These are phyloP conservation scores for Pseudogymnoascus verrucosus DNA, from an alignment of 2,329 filamentous ascomycete genomes.

Conservation along the genomic window DNA sequence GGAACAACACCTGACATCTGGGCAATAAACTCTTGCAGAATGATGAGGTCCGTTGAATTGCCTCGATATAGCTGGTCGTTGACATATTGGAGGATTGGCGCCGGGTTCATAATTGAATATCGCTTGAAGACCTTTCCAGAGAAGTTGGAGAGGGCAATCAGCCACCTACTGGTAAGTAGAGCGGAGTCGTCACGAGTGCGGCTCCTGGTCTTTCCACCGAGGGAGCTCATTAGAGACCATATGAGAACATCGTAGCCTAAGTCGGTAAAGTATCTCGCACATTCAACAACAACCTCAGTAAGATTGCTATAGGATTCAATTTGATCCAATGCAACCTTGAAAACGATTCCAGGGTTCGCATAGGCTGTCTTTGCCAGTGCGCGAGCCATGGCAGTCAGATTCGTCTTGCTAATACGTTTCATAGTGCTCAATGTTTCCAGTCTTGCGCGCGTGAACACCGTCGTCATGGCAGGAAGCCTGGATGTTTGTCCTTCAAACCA, in stretches of 20 bases:
- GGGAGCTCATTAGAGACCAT: constrained; percentile 78
- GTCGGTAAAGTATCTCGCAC: constrained; percentile 86
- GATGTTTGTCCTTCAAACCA: constrained; percentile 81
- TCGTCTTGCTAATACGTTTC: constrained; percentile 83
- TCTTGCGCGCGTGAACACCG: constrained; percentile 68
- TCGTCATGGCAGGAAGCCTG: constrained; percentile 65
- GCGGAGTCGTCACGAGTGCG: constrained; percentile 55
- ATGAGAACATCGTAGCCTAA: constrained; percentile 88
- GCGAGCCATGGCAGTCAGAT: constrained; percentile 77
- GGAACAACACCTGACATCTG: constrained; percentile 92
- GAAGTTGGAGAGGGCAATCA: constrained; percentile 83
- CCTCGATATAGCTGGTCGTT: constrained; percentile 72
- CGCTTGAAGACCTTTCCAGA: constrained; percentile 83
- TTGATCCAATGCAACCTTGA: constrained; percentile 79
- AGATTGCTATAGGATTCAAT: constrained; percentile 93
- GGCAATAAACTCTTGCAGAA: constrained; percentile 80
- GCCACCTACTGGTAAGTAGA: constrained; percentile 79
- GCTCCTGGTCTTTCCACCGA: constrained; percentile 55
- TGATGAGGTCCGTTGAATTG: constrained; percentile 84
- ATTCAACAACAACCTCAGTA: constrained; percentile 90
- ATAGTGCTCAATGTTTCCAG: constrained; percentile 78
- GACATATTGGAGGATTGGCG: constrained; percentile 83
- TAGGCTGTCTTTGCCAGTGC: constrained; percentile 87
- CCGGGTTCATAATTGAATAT: constrained; percentile 75
- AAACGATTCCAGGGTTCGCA: constrained; percentile 83